A percentile compares a stretch with the other conserved stretches of the same genome.
These are phyloP conservation scores for Termitomyces bulborhizus DNA, from an alignment of 768 basidiomycete species.

Conservation along the genomic window DNA sequence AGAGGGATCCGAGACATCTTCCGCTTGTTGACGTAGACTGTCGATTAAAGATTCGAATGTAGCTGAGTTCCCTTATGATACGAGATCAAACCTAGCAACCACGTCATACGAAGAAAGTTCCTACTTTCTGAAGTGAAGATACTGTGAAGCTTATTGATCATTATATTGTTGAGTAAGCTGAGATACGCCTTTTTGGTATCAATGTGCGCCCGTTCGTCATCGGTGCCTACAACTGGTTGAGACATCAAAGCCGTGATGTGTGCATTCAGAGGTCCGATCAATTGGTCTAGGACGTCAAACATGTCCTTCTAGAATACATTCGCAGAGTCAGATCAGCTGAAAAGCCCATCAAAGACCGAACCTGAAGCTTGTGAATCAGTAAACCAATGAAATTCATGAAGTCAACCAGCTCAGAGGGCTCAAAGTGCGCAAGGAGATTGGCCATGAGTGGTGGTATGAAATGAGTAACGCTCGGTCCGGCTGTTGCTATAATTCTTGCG, in stretches of 20 bases:
- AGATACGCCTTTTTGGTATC: conserved; percentile 91
- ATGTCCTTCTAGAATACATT: conserved; percentile 58
- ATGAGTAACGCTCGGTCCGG: conserved; percentile 80
- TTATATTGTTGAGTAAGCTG: conserved; percentile 70
- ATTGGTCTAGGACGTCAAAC: conserved; percentile 83
- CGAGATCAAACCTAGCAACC: neutral
- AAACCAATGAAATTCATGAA: conserved; percentile 94
- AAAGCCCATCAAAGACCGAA: conserved; percentile 21
- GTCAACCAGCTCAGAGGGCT: conserved; percentile 88
- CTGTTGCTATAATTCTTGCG: conserved; percentile 73
- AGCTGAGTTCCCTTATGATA: conserved; percentile 31
- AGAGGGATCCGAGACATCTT: conserved; percentile 67
- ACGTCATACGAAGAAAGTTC: conserved; percentile 16
- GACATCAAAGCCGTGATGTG: conserved; percentile 77
- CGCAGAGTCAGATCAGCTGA: neutral
- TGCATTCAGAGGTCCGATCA: conserved; percentile 78
- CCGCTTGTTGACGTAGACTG: conserved; percentile 64
- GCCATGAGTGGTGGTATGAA: conserved; percentile 87
- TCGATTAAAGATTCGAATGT: conserved; percentile 75
- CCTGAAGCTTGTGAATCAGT: conserved; percentile 87
- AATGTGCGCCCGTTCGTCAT: conserved; percentile 71
- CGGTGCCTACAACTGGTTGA: conserved; percentile 82
- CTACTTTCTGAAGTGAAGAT: conserved; percentile 86
- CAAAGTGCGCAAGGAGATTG: conserved; percentile 87
- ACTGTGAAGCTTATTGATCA: conserved; percentile 73